phyloP scores from a whole-genome alignment of 75 land plant genomes.

The Isoetes taiwanensis region DNA sequence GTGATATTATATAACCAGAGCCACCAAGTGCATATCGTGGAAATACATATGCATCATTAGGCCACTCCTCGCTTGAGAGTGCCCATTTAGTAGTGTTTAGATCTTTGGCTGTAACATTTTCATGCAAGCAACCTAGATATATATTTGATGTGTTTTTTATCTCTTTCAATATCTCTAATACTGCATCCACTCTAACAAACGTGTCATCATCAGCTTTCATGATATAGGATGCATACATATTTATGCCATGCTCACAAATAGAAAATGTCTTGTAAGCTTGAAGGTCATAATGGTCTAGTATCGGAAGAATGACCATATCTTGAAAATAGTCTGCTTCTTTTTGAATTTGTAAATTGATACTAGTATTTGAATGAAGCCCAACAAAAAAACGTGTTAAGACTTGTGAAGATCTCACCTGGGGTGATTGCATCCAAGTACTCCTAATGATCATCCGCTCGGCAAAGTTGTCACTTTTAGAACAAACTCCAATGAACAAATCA shows the following conservation, averaged over 20 bases:
- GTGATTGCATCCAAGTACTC: constrained; percentile 64
- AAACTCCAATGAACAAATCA: constrained; percentile 45
- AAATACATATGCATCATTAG: constrained; percentile 20
- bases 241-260: constrained; percentile 61
- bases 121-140: constrained; percentile 62
- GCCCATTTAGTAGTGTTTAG: constrained; percentile 90
- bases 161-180: constrained; percentile 18
- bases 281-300: constrained; percentile 49
- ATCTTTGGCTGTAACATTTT: constrained; percentile 71
- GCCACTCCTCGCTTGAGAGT: constrained; percentile 69
- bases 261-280: constrained; percentile 56
- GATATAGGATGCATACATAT: constrained; percentile 40
- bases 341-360: constrained; percentile 41
- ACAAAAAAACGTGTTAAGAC: constrained; percentile 64
- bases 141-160: not conserved
- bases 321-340: constrained; percentile 53
- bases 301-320: constrained; percentile 47
- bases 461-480: constrained; percentile 52
- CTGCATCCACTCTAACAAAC: constrained; percentile 46
- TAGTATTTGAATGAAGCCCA: constrained; percentile 46
- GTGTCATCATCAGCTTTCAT: constrained; percentile 75
- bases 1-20: constrained; percentile 29
- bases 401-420: constrained; percentile 23
- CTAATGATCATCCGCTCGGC: constrained; percentile 62
- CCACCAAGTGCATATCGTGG: constrained; percentile 36